phyloP scores from a whole-genome alignment of 148 eudicot genomes.

The Rhododendron simsii region DNA sequence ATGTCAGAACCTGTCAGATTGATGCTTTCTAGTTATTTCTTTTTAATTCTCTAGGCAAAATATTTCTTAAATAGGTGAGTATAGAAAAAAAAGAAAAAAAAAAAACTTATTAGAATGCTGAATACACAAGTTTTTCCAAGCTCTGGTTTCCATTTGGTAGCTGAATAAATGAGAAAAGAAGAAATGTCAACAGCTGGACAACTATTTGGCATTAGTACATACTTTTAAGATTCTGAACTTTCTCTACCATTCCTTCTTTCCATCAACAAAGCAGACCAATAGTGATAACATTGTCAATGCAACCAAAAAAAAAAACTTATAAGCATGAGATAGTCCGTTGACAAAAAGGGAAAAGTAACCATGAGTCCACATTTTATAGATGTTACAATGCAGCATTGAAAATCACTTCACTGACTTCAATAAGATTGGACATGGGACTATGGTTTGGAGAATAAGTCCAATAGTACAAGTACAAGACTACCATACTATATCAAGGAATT shows the following conservation, averaged over 20 bases:
- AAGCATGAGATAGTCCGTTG: not conserved
- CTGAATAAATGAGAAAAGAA: not conserved
- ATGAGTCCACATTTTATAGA: not conserved
- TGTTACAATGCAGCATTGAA: not conserved
- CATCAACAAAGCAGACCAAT: not conserved
- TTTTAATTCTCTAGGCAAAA: not conserved
- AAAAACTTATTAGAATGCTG: not conserved
- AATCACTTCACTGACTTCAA: not conserved
- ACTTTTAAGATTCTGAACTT: not conserved
- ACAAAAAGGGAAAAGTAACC: not conserved
- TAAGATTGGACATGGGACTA: not conserved
- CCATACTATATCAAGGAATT: not conserved
- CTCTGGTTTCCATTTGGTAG: not conserved
- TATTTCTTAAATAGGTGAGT: not conserved
- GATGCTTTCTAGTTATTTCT: not conserved
- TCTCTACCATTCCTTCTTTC: not conserved
- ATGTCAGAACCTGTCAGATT: constrained; percentile 43
- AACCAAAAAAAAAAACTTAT: not conserved
- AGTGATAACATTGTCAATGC: not conserved
- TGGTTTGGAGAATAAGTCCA: not conserved
- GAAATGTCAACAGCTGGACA: not conserved
- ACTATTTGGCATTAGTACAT: not conserved
- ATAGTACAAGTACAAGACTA: not conserved
- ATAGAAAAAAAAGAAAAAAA: not conserved
- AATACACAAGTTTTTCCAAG: not conserved